phyloP scores from a whole-genome alignment of 2,329 filamentous ascomycete genomes.

The Phoma sp. region DNA sequence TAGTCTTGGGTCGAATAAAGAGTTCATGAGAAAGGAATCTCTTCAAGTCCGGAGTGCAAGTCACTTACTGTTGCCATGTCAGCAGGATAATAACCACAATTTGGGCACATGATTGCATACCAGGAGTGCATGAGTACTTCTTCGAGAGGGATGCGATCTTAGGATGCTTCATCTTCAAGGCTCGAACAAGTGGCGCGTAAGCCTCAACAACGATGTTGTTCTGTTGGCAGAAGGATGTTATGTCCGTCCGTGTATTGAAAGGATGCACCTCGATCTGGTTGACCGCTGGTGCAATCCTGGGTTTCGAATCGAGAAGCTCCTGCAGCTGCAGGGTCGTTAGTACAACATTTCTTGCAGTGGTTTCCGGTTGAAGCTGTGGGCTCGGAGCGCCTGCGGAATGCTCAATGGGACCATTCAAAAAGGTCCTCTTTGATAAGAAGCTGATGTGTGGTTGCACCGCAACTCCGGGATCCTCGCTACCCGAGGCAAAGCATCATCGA shows the following conservation, averaged over 20 bases:
- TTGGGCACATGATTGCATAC: constrained; percentile 35
- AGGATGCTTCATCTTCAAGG: constrained; percentile 72
- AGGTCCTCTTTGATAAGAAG: background rate
- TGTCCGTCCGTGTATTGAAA: constrained; percentile 76
- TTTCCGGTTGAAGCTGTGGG: constrained; percentile 8
- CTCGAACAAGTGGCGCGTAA: constrained; percentile 79
- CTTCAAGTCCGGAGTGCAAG: background rate
- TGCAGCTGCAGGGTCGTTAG: constrained; percentile 61
- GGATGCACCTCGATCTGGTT: constrained; percentile 85
- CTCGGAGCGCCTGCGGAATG: constrained; percentile 9
- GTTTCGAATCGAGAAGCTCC: constrained; percentile 70
- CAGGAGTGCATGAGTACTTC: constrained; percentile 74
- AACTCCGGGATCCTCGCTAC: constrained; percentile 10
- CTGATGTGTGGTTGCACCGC: constrained; percentile 10
- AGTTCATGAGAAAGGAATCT: background rate
- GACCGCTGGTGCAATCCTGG: constrained; percentile 70
- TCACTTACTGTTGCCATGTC: constrained; percentile 11
- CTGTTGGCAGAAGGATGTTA: constrained; percentile 70
- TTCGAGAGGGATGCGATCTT: constrained; percentile 67
- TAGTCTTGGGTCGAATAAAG: background rate
- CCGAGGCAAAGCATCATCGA: constrained; percentile 9
- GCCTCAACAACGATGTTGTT: constrained; percentile 77
- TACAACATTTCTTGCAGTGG: background rate
- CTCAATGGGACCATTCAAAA: background rate
- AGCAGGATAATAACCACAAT: background rate